A percentile compares a stretch with the other conserved stretches of the same genome.
These are phyloP conservation scores for Phytophthora aleatoria DNA, from an alignment of 352 stramenopile species.

Conservation along the genomic window DNA sequence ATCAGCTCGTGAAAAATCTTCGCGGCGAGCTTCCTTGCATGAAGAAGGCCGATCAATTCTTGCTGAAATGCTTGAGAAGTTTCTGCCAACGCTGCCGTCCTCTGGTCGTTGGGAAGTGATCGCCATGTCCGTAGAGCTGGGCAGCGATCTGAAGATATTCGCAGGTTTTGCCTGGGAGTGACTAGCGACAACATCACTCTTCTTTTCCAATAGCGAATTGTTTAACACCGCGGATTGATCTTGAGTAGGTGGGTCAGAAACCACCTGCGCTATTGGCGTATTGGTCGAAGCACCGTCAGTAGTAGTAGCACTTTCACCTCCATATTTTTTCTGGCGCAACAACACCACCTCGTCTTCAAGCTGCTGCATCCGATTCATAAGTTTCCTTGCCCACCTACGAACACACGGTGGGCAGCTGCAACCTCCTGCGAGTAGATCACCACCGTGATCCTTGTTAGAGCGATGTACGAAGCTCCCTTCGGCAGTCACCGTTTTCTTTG, in stretches of 20 bases:
- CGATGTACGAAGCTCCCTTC: conserved; percentile 26
- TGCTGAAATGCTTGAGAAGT: not conserved
- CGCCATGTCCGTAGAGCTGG: not conserved
- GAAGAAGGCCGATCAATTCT: conserved; percentile 1
- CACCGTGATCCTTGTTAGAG: conserved; percentile 26
- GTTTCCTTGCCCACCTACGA: conserved; percentile 38
- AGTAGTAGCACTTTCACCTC: not conserved
- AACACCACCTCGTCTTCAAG: conserved; percentile 40
- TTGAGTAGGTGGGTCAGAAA: not conserved
- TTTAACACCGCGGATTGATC: not conserved
- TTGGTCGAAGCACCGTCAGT: conserved; percentile 1
- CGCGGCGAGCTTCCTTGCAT: not conserved
- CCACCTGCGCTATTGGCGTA: not conserved
- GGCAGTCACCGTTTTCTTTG: not conserved
- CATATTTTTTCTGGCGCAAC: conserved; percentile 20
- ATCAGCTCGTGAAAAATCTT: not conserved
- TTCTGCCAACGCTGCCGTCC: not conserved
- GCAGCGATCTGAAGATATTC: conserved; percentile 14
- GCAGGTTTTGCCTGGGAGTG: conserved; percentile 3
- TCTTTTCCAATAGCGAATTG: conserved; percentile 1
- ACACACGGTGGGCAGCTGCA: conserved; percentile 42
- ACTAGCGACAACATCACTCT: not conserved
- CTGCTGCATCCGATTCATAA: conserved; percentile 43
- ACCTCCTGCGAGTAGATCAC: conserved; percentile 37
- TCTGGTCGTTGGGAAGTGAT: conserved; percentile 1